Evolutionary conservation across 2,329 filamentous ascomycete species (phyloP).

Genomic region (Colletotrichum sp.): DNA sequence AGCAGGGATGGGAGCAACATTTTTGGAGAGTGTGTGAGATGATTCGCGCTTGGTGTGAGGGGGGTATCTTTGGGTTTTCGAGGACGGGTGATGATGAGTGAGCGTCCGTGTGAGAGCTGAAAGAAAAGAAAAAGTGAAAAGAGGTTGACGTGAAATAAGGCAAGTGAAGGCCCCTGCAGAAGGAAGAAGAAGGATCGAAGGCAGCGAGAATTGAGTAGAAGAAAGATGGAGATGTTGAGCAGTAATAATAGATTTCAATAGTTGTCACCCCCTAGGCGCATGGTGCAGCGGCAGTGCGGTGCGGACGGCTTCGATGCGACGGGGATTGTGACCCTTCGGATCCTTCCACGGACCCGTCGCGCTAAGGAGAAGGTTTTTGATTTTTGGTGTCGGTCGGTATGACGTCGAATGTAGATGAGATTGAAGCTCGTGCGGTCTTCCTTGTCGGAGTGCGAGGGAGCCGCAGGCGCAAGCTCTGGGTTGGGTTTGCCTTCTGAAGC

Average conservation of each 20-base stretch:
- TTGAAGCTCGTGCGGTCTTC: not conserved
- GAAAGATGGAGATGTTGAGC: not conserved
- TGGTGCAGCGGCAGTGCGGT: constrained; percentile 1
- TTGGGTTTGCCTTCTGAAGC: not conserved
- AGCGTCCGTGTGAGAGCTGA: not conserved
- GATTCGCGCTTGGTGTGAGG: not conserved
- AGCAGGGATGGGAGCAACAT: constrained; percentile 12
- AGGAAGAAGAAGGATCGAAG: not conserved
- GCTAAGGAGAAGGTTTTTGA: constrained; percentile 9
- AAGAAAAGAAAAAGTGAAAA: not conserved
- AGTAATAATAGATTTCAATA: constrained; percentile 7
- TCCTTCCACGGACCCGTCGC: constrained; percentile 7
- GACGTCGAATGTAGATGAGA: constrained; percentile 3
- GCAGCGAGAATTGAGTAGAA: not conserved
- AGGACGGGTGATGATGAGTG: not conserved
- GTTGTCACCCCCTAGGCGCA: not conserved
- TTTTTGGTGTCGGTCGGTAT: constrained; percentile 5
- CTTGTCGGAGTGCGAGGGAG: not conserved
- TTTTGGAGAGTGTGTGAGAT: not conserved
- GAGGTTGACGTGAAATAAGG: not conserved
- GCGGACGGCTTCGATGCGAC: not conserved
- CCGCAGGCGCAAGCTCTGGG: not conserved
- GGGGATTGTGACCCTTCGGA: not conserved
- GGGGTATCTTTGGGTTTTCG: not conserved
- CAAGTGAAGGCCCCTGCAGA: not conserved